These are phyloP conservation scores for Sanghuangporus weigelae DNA, from an alignment of 1,284 basidiomycete genomes.

Conservation along the genomic window DNA sequence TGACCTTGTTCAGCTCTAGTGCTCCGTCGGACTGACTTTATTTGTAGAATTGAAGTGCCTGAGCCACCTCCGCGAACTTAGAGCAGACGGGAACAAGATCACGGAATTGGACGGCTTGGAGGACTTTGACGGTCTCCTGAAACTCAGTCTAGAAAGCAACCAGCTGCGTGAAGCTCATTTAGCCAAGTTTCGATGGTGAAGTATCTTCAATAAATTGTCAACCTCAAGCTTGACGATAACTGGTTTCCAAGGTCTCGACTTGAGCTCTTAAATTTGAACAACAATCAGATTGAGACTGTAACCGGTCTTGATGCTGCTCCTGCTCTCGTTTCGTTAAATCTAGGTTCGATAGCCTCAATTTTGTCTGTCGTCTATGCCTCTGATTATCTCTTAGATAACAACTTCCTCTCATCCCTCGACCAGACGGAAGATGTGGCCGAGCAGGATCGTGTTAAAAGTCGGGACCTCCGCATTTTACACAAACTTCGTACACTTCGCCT, in stretches of 20 bases:
- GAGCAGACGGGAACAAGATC: constrained; percentile 83
- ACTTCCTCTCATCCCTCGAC: constrained; percentile 6
- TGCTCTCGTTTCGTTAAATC: constrained; percentile 66
- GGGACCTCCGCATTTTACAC: constrained; percentile 43
- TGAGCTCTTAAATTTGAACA: constrained; percentile 79
- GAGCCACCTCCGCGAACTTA: constrained; percentile 82
- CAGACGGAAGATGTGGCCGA: neutral
- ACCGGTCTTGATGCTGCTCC: constrained; percentile 57
- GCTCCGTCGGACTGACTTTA: neutral
- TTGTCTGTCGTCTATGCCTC: neutral
- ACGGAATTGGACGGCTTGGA: constrained; percentile 74
- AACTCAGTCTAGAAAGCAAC: constrained; percentile 82
- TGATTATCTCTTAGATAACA: constrained; percentile 9
- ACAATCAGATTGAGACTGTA: constrained; percentile 66
- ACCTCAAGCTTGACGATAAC: neutral
- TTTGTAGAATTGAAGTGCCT: constrained; percentile 75
- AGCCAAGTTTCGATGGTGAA: constrained; percentile 63
- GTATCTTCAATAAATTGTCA: constrained; percentile 18
- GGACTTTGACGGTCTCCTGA: constrained; percentile 73
- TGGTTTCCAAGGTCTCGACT: constrained; percentile 57
- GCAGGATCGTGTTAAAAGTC: neutral
- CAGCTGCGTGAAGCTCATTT: constrained; percentile 63
- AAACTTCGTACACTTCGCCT: constrained; percentile 80
- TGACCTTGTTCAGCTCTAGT: constrained; percentile 27
- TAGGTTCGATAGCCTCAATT: constrained; percentile 53